phyloP scores from a whole-genome alignment of 176 grass and related monocot species.

The Pharus latifolius region DNA sequence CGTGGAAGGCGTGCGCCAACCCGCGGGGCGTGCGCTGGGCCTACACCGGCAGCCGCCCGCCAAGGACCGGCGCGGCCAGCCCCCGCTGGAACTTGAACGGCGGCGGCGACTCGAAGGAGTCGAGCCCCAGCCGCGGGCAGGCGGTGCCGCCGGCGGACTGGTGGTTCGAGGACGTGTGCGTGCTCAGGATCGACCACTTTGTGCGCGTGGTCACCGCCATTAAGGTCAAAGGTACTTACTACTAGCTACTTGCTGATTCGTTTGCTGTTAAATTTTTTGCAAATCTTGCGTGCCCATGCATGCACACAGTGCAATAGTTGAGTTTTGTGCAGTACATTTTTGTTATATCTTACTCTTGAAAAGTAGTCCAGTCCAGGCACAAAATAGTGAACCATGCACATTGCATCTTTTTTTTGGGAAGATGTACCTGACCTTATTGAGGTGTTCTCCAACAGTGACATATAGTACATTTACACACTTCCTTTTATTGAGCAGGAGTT shows the following conservation, averaged over 20 bases:
- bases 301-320: no score
- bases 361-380: no score
- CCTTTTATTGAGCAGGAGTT: no score
- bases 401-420: no score
- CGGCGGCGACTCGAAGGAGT: slow-evolving; percentile 59
- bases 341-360: no score
- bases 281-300: no score
- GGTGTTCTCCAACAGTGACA: no score
- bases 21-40: slow-evolving; percentile 81
- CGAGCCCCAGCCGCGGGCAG: slow-evolving; percentile 53
- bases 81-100: slow-evolving; percentile 54
- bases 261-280: no score
- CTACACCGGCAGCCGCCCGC: slow-evolving; percentile 43
- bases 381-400: no score
- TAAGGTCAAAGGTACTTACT: slow-evolving; percentile 74
- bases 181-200: slow-evolving; percentile 87
- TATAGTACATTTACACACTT: no score
- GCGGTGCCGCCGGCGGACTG: slow-evolving; percentile 73
- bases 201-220: slow-evolving; percentile 86
- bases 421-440: no score
- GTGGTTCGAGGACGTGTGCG: slow-evolving; percentile 94
- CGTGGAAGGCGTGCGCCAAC: slow-evolving; percentile 95
- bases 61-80: slow-evolving; percentile 18
- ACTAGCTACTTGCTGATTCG: background rate
- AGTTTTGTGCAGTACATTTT: no score